phyloP scores from a whole-genome alignment of 2,329 filamentous ascomycete species.

The Verticillium longisporum region DNA sequence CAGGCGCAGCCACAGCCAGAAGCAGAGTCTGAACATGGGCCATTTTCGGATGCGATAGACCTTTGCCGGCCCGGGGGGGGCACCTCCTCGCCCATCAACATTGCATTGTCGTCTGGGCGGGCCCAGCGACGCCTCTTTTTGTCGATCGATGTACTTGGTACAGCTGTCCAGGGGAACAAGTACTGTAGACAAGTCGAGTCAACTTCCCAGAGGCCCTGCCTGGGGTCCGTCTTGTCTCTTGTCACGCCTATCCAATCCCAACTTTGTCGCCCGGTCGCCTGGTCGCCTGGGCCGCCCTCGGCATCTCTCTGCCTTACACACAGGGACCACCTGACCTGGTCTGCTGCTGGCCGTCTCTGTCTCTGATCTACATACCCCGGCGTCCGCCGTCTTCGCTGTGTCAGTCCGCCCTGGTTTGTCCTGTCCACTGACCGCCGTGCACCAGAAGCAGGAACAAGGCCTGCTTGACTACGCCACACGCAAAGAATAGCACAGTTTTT shows the following conservation, averaged over 20 bases:
- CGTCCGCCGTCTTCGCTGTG: neutral
- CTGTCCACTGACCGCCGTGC: slow-evolving; percentile 16
- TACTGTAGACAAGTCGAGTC: slow-evolving; percentile 7
- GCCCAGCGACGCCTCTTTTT: too few relatives aligned
- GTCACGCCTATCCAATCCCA: slow-evolving; percentile 13
- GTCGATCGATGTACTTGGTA: neutral
- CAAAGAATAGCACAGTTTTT: slow-evolving; percentile 10
- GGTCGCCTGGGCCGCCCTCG: slow-evolving; percentile 4
- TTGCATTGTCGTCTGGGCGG: too few relatives aligned
- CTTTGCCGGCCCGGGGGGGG: neutral
- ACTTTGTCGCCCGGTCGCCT: neutral
- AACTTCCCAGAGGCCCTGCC: slow-evolving; percentile 14
- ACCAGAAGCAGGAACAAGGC: slow-evolving; percentile 1
- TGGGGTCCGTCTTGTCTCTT: slow-evolving; percentile 8
- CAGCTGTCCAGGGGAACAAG: neutral
- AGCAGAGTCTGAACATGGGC: slow-evolving; percentile 6
- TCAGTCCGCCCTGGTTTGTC: slow-evolving; percentile 4
- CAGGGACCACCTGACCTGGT: slow-evolving; percentile 18
- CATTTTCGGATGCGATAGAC: neutral
- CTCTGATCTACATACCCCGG: neutral
- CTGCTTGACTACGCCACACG: slow-evolving; percentile 7
- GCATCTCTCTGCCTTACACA: slow-evolving; percentile 10
- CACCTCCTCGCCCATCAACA: neutral
- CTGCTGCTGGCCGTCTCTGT: slow-evolving; percentile 11
- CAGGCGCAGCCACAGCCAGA: slow-evolving; percentile 22